phyloP scores from a whole-genome alignment of 805 yeast genomes.

The Teunomyces gatunensis region DNA sequence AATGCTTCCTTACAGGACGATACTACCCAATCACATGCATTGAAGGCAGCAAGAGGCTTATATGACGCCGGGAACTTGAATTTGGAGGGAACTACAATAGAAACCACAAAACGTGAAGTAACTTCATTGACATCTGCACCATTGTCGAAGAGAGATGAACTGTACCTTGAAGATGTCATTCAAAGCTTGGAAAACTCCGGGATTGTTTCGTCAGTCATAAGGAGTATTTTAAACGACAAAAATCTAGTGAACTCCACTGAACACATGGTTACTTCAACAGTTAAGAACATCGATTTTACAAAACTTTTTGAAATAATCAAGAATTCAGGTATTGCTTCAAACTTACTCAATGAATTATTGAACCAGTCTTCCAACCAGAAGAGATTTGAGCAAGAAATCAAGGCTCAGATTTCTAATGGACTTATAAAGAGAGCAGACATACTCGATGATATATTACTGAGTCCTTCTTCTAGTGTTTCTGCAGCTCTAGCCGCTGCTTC shows the following conservation, averaged over 20 bases:
- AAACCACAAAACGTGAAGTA: constrained; percentile 11
- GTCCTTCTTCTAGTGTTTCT: neutral
- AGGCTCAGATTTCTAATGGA: neutral
- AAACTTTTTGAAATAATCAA: constrained; percentile 22
- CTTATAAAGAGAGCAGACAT: constrained; percentile 5
- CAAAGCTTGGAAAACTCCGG: constrained; percentile 21
- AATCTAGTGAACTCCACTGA: constrained; percentile 18
- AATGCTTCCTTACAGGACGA: constrained; percentile 14
- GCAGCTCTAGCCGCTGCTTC: neutral
- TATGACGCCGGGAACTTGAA: neutral
- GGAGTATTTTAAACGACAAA: constrained; percentile 22
- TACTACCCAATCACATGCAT: constrained; percentile 13
- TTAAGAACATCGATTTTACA: constrained; percentile 20
- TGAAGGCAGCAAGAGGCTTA: constrained; percentile 16
- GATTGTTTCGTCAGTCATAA: constrained; percentile 19
- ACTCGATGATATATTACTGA: neutral
- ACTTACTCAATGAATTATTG: constrained; percentile 10
- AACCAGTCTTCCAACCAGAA: neutral
- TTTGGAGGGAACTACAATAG: neutral
- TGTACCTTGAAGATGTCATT: constrained; percentile 17
- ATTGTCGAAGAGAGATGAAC: constrained; percentile 12
- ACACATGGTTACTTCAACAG: constrained; percentile 17
- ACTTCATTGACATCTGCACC: constrained; percentile 1
- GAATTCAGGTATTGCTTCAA: constrained; percentile 23
- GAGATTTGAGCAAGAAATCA: neutral